Conservation (phyloP, 164 flowering plant genomes). For the Protea cynaroides region DNA sequence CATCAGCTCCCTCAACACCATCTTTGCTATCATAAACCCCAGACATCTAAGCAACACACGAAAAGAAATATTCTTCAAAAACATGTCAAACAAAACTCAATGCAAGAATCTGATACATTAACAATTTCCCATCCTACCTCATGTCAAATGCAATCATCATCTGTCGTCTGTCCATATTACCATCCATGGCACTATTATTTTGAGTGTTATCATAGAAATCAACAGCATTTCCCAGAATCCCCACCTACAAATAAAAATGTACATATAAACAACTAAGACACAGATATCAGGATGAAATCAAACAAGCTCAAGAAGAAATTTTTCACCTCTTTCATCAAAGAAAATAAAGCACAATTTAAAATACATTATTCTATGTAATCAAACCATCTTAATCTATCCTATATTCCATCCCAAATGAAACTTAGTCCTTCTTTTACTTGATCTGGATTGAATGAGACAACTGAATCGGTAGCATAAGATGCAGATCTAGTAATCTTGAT, state of each 20-base stretch:
- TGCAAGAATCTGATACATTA: not conserved
- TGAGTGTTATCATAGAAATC: conserved; percentile 59
- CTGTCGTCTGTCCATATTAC: conserved; percentile 55
- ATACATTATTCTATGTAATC: not conserved
- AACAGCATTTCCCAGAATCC: conserved; percentile 91
- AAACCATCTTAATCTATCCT: not conserved
- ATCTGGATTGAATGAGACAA: not conserved
- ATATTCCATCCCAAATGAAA: not conserved
- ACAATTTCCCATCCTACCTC: conserved; percentile 45
- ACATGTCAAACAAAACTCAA: not conserved
- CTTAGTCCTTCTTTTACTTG: not conserved
- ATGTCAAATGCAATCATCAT: conserved; percentile 99
- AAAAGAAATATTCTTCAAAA: conserved; percentile 10
- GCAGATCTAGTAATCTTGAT: not conserved
- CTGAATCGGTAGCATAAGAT: not conserved
- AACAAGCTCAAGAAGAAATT: not conserved
- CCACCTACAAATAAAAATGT: conserved; percentile 51
- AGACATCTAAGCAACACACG: conserved; percentile 55
- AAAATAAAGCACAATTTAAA: not conserved
- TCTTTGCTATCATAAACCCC: conserved; percentile 97
- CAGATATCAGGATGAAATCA: not conserved
- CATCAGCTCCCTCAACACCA: conserved; percentile 94
- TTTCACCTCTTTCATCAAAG: not conserved
- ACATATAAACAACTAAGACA: not conserved
- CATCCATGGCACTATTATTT: conserved; percentile 29